These are phyloP conservation scores for Scutellaria minor DNA, from an alignment of 257 asterid species.

Conservation along the genomic window DNA sequence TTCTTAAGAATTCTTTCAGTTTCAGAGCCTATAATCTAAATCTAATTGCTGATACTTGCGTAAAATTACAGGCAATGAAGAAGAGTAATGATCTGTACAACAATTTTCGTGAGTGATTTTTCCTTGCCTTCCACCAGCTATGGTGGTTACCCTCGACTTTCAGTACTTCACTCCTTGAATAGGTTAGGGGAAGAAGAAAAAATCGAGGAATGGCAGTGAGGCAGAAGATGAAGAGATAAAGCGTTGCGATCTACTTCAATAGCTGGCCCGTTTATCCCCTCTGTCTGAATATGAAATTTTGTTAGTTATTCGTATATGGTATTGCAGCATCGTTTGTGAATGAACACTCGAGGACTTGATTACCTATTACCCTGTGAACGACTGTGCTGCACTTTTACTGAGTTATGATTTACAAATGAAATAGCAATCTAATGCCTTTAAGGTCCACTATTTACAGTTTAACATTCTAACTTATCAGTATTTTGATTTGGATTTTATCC, in stretches of 20 bases:
- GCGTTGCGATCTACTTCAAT: not conserved
- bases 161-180: not conserved
- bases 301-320: not conserved
- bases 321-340: slow-evolving; percentile 15
- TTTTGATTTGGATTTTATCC: not conserved
- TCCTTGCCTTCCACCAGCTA: slow-evolving; percentile 7
- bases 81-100: slow-evolving; percentile 40
- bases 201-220: not conserved
- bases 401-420: slow-evolving; percentile 13
- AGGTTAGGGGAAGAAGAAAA: slow-evolving; percentile 11
- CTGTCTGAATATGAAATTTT: slow-evolving; percentile 17
- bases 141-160: slow-evolving; percentile 1
- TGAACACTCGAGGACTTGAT: not conserved
- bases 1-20: not conserved
- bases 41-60: slow-evolving; percentile 25
- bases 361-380: slow-evolving; percentile 2
- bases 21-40: slow-evolving; percentile 18
- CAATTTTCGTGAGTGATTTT: slow-evolving; percentile 1
- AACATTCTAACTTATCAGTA: not conserved
- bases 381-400: not conserved
- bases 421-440: not conserved
- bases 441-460: not conserved
- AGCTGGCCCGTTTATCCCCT: not conserved
- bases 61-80: slow-evolving; percentile 49
- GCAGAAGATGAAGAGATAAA: slow-evolving; percentile 12